Evolutionary conservation across 2,329 filamentous ascomycete genomes (phyloP), one percentile per base, ranked within the genome.

Genomic region (Ilyonectria destructans): DNA sequence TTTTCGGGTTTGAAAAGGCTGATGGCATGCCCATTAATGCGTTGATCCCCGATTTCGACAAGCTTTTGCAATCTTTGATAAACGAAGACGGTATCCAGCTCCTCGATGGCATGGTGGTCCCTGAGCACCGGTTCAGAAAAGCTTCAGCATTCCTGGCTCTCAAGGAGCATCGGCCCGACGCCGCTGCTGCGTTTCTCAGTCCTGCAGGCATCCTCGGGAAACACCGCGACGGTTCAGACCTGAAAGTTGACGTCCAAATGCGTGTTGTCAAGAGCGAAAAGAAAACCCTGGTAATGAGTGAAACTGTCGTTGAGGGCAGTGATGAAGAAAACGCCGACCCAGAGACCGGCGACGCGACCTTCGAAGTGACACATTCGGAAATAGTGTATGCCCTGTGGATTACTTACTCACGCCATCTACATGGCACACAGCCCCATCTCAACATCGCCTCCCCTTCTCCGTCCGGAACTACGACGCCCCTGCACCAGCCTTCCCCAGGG

Each of bases 201-300:
- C 95, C 96, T 2, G 92, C 93, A 72, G 96, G 96, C 13, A 85
- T 99, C 46, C 90, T 92, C 6, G 96, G 95, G 1, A 92, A 89
- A 76, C 96, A 99, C 80, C 91, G 95, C 45, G 96, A 99, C 79
- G 96, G 96, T 3, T 92, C 93, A 0, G 93, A 96, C 69, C 92
- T 99, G 70, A 96, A 94, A 81, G 93, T 99, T 40, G 96, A 99
- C 79, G 91, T 98, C 33, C 96, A 99, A 81, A 94, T 99, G 92
- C 91, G 96, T 37, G 95, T 99, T 26, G 95, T 98, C 17, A 94
- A 96, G 82, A 97, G 93, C 79, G 95, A 96, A 74, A 92, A 91
- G 72, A 89, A 90, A 64, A 82, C 85, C 3, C 86, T 86, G 61
- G 85, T 89, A 68, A 86, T 88, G 60, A 88, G 91, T 64, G 85